phyloP scores from a whole-genome alignment of 2,329 filamentous ascomycete genomes.

The Verticillium isaacii region DNA sequence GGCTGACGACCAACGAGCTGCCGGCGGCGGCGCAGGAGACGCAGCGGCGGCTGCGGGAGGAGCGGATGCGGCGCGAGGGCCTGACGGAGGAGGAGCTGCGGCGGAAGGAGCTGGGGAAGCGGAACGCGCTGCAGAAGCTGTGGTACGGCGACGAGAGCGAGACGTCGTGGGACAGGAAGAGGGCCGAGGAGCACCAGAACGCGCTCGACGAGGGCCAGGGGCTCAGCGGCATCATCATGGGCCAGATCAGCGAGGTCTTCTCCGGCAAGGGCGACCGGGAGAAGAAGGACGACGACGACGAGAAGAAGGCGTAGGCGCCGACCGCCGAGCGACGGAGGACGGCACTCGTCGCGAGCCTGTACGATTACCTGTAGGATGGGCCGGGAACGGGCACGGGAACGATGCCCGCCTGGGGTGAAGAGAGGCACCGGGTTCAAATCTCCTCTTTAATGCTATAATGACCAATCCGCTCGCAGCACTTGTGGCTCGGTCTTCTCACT shows the following conservation, averaged over 20 bases:
- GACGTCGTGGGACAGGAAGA: conserved; percentile 48
- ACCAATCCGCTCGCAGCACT: not conserved
- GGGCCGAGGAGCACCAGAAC: conserved; percentile 45
- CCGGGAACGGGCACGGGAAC: not conserved
- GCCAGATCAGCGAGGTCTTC: conserved; percentile 50
- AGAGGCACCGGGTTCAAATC: not conserved
- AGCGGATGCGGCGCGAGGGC: conserved; percentile 19
- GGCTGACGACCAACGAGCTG: conserved; percentile 47
- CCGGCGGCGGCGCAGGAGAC: conserved; percentile 49
- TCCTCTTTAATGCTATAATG: not conserved
- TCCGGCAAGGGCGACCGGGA: conserved; percentile 25
- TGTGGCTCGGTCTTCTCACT: not conserved
- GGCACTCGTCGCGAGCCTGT: not conserved
- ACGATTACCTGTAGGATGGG: conserved; percentile 1
- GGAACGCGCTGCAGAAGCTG: conserved; percentile 36
- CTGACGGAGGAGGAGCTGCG: conserved; percentile 16
- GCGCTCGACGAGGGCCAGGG: conserved; percentile 52
- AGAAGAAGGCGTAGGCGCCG: conserved; percentile 4
- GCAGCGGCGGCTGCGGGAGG: conserved; percentile 35
- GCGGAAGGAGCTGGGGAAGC: conserved; percentile 18
- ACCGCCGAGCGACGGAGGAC: not conserved
- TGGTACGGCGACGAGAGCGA: conserved; percentile 55
- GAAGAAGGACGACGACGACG: conserved; percentile 22
- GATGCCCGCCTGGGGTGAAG: not conserved
- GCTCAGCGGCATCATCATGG: conserved; percentile 50